A percentile compares a stretch with the other conserved stretches of the same genome.
Conservation (phyloP, 1,139 yeast species). For the Taphrina flavorubra region DNA sequence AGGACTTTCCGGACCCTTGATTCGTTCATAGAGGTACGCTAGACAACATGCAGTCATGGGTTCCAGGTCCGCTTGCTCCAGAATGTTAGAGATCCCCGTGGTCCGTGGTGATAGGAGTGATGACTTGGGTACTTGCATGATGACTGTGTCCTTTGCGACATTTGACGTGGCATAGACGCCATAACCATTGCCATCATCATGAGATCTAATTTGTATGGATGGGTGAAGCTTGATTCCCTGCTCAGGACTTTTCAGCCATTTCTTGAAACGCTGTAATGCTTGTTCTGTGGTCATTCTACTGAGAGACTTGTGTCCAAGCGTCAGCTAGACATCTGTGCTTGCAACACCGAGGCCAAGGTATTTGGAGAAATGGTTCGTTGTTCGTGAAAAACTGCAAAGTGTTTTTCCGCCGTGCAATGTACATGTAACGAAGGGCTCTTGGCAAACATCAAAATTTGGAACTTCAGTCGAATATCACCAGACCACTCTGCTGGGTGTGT, state of each 20-base stretch:
- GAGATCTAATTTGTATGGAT: slow-evolving; percentile 1
- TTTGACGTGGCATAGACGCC: slow-evolving; percentile 31
- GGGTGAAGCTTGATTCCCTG: slow-evolving; percentile 22
- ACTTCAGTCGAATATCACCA: background rate
- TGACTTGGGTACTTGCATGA: slow-evolving; percentile 45
- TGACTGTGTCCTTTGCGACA: slow-evolving; percentile 17
- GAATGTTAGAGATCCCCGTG: slow-evolving; percentile 69
- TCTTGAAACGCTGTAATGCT: slow-evolving; percentile 4
- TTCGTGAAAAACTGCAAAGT: too few relatives aligned
- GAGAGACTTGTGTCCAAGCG: too few relatives aligned
- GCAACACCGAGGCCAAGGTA: too few relatives aligned
- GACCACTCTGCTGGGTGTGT: too few relatives aligned
- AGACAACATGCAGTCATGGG: slow-evolving; percentile 73
- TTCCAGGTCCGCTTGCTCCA: slow-evolving; percentile 57
- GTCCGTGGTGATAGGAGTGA: slow-evolving; percentile 47
- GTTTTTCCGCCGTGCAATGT: too few relatives aligned
- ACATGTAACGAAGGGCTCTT: too few relatives aligned
- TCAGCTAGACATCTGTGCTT: too few relatives aligned
- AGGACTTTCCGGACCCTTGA: slow-evolving; percentile 65
- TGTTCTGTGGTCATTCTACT: background rate
- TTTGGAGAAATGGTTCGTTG: too few relatives aligned
- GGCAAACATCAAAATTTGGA: too few relatives aligned
- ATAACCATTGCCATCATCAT: slow-evolving; percentile 1
- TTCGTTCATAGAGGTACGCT: slow-evolving; percentile 72
- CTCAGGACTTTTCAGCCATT: slow-evolving; percentile 21